Percentiles rank a stretch among this genome's conserved stretches.
Evolutionary conservation across 345 rosid species (phyloP).

Genomic region (Populus alba): DNA sequence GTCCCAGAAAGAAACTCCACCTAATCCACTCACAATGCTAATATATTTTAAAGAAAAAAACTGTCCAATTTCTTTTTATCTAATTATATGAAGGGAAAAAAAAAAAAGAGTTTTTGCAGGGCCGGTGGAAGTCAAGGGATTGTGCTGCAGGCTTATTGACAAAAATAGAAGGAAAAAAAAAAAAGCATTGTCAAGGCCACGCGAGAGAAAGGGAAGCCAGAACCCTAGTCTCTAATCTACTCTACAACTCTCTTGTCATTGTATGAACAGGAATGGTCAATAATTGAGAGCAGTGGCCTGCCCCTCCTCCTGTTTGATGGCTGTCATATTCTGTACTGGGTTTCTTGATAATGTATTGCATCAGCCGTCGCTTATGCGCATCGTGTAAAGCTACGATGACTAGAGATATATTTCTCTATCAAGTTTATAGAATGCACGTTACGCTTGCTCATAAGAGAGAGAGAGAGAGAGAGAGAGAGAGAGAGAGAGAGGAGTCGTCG

Average conservation of each 20-base stretch:
- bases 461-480: no score
- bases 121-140: background rate
- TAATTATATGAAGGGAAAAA: no score
- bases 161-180: background rate
- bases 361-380: no score
- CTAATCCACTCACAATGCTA: background rate
- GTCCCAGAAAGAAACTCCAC: no score
- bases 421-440: no score
- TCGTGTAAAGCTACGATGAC: background rate
- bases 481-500: no score
- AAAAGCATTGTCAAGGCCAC: background rate
- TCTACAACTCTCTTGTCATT: background rate
- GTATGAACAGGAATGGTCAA: background rate
- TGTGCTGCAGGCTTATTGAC: background rate
- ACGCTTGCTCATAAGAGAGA: no score
- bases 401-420: no score
- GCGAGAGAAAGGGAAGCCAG: background rate
- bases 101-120: no score
- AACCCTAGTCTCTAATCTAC: background rate
- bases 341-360: no score
- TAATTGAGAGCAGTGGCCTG: background rate
- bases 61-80: no score
- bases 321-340: conserved; percentile 6
- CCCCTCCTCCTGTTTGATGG: background rate
- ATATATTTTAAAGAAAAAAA: no score